phyloP scores from a whole-genome alignment of 2,329 filamentous ascomycete genomes.

The Aspergillus vadensis region DNA sequence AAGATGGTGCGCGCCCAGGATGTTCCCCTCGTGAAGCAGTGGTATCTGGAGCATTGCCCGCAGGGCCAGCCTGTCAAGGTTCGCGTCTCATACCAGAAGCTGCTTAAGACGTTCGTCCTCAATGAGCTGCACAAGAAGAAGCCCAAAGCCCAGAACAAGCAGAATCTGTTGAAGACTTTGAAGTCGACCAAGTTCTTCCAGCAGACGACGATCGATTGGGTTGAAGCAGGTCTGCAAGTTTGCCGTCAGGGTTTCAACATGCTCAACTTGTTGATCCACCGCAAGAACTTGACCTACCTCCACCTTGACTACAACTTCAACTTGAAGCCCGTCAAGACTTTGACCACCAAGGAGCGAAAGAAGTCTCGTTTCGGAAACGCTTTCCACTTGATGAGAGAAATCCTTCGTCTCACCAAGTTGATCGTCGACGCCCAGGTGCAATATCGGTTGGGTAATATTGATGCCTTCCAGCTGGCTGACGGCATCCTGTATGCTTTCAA shows the following conservation, averaged over 20 bases:
- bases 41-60: conserved; percentile 95
- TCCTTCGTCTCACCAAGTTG: conserved; percentile 89
- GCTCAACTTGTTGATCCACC: conserved; percentile 94
- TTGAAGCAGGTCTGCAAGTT: conserved; percentile 96
- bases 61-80: conserved; percentile 93
- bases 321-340: conserved; percentile 95
- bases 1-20: conserved; percentile 97
- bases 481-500: conserved; percentile 99
- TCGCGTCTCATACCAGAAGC: conserved; percentile 95
- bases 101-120: conserved; percentile 92
- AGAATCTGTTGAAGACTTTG: conserved; percentile 82
- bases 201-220: conserved; percentile 98
- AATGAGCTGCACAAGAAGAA: conserved; percentile 97
- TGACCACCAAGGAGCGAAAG: conserved; percentile 98
- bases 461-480: conserved; percentile 97
- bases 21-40: conserved; percentile 95
- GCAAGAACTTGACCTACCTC: conserved; percentile 96
- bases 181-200: conserved; percentile 99
- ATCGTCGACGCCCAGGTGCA: conserved; percentile 99
- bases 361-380: conserved; percentile 99
- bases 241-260: conserved; percentile 99
- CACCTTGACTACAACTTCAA: conserved; percentile 99
- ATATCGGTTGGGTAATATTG: conserved; percentile 95
- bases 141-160: conserved; percentile 93
- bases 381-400: conserved; percentile 98